Evolutionary conservation across 495 filamentous ascomycete genomes (phyloP).

Genomic region (Thermochaetoides thermophila): DNA sequence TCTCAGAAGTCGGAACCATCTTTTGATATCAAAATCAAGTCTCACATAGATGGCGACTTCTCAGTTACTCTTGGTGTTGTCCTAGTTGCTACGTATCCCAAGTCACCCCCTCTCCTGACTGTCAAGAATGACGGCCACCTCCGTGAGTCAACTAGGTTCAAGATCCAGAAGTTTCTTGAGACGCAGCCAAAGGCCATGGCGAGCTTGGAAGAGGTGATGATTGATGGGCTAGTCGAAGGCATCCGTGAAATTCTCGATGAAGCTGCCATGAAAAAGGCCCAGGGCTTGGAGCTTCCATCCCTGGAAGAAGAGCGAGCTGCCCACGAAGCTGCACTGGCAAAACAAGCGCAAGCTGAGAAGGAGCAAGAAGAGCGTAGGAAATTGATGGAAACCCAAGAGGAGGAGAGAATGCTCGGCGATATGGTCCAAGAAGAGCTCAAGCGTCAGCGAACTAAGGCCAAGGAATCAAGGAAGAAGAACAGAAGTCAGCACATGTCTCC

Average conservation of each 20-base stretch:
- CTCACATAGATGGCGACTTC: slow-evolving; percentile 52
- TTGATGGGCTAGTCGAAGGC: slow-evolving; percentile 67
- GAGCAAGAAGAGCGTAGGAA: slow-evolving; percentile 33
- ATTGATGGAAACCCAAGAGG: slow-evolving; percentile 48
- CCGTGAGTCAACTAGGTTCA: slow-evolving; percentile 46
- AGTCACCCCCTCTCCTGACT: slow-evolving; percentile 59
- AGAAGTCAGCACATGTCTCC: slow-evolving; percentile 16
- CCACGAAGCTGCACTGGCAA: slow-evolving; percentile 37
- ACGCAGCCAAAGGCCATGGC: slow-evolving; percentile 53
- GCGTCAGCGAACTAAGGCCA: slow-evolving; percentile 43
- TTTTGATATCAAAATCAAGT: slow-evolving; percentile 65
- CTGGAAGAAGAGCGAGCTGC: slow-evolving; percentile 79
- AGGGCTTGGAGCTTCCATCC: slow-evolving; percentile 62
- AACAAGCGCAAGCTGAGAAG: slow-evolving; percentile 32
- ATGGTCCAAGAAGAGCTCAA: slow-evolving; percentile 65
- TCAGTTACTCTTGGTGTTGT: slow-evolving; percentile 50
- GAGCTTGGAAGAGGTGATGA: slow-evolving; percentile 55
- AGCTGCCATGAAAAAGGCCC: slow-evolving; percentile 56
- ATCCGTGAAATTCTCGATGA: slow-evolving; percentile 83
- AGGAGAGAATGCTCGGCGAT: slow-evolving; percentile 58
- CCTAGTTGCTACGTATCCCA: slow-evolving; percentile 85
- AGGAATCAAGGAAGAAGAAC: slow-evolving; percentile 37
- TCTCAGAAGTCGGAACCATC: slow-evolving; percentile 56
- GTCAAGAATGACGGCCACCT: slow-evolving; percentile 49
- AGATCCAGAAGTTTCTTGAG: slow-evolving; percentile 53